These are phyloP conservation scores for Cicer judaicum DNA, from an alignment of 306 rosid genomes.

Conservation along the genomic window DNA sequence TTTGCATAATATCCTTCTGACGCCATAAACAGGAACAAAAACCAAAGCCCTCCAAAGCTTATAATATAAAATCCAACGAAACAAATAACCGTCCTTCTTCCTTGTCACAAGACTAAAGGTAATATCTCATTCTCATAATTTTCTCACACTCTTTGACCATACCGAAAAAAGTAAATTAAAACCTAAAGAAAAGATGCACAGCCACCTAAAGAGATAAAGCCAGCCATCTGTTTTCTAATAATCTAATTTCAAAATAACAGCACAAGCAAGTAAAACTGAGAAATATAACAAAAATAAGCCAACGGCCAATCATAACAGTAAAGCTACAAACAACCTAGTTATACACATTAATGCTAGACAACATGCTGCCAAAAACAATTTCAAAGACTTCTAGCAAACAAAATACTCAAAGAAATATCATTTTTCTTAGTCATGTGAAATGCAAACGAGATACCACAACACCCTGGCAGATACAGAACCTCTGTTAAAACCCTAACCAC, in stretches of 20 bases:
- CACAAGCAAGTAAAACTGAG: not conserved
- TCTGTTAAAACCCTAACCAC: not conserved
- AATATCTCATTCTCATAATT: conserved; percentile 4
- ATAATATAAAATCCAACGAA: not conserved
- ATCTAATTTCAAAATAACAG: not conserved
- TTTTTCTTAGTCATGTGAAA: not conserved
- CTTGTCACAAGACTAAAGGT: conserved; percentile 2
- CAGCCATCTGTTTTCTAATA: not conserved
- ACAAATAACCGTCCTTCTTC: conserved; percentile 10
- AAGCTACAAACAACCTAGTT: conserved; percentile 8
- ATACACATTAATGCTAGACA: conserved; percentile 4
- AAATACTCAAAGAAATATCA: no score
- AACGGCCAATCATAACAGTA: not conserved
- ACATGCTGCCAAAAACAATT: not conserved
- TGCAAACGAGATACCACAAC: not conserved
- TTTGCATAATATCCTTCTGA: conserved; percentile 7
- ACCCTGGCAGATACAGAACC: not conserved
- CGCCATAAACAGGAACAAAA: conserved; percentile 18
- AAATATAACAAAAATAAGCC: not conserved
- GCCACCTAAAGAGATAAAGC: conserved; percentile 6
- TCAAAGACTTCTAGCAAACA: not conserved
- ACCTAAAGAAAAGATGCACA: not conserved
- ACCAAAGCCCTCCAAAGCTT: conserved; percentile 13
- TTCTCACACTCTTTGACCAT: not conserved
- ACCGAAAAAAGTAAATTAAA: not conserved